phyloP scores from a whole-genome alignment of 306 rosid genomes.

The Vigna hirtella region DNA sequence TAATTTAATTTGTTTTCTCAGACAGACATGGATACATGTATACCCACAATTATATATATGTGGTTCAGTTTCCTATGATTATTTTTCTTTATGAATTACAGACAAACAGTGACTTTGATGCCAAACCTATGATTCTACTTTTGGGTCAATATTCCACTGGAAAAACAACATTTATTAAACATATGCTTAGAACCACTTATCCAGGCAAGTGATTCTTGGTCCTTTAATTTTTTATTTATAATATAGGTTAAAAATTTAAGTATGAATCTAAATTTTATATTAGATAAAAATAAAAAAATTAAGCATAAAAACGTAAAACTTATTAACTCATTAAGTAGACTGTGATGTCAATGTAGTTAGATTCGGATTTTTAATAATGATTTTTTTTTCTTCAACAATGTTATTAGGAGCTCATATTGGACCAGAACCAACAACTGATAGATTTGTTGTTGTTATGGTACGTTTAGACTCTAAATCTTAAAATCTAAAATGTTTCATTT shows the following conservation, averaged over 20 bases:
- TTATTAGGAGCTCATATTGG: constrained; percentile 95
- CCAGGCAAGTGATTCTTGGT: constrained; percentile 70
- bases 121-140: constrained; percentile 97
- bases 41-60: neutral
- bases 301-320: too few relatives aligned
- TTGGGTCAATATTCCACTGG: constrained; percentile 99
- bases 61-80: neutral
- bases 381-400: neutral
- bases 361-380: too few relatives aligned
- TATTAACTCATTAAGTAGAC: too few relatives aligned
- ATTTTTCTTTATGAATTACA: constrained; percentile 45
- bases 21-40: too few relatives aligned
- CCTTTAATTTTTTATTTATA: too few relatives aligned
- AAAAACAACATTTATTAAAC: constrained; percentile 94
- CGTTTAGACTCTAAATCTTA: neutral
- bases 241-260: too few relatives aligned
- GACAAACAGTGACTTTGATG: constrained; percentile 97
- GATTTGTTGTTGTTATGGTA: constrained; percentile 99
- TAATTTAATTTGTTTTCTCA: neutral
- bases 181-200: constrained; percentile 78
- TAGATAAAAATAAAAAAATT: too few relatives aligned
- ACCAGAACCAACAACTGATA: constrained; percentile 98
- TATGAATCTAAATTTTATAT: too few relatives aligned
- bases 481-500: too few relatives aligned
- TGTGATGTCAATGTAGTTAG: too few relatives aligned